Evolutionary conservation across 2,329 filamentous ascomycete species (phyloP).

Genomic region (Colletotrichum godetiae): DNA sequence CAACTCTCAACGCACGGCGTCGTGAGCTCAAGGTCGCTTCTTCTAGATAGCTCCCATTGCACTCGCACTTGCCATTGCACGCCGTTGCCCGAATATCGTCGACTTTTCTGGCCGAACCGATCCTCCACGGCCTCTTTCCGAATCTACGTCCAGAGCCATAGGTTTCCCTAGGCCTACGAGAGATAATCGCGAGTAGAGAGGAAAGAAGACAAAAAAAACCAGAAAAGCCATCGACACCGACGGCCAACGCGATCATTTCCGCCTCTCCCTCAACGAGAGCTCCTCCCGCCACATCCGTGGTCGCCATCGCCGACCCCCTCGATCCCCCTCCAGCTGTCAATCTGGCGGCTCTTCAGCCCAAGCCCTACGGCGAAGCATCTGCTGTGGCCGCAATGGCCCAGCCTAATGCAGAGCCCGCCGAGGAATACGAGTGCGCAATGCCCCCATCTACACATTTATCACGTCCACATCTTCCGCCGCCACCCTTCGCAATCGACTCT

Average conservation of each 20-base stretch:
- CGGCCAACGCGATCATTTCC: constrained; percentile 7
- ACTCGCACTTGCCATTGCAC: not conserved
- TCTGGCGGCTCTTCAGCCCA: constrained; percentile 72
- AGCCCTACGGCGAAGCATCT: constrained; percentile 71
- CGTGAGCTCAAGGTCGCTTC: not conserved
- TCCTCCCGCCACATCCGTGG: constrained; percentile 12
- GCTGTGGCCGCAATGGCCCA: constrained; percentile 78
- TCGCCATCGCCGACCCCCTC: constrained; percentile 31
- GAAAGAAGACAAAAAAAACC: not conserved
- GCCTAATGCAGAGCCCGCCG: constrained; percentile 71
- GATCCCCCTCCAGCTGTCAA: constrained; percentile 54
- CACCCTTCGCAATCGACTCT: not conserved
- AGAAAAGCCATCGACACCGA: constrained; percentile 15
- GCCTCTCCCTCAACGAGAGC: constrained; percentile 20
- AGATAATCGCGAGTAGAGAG: not conserved
- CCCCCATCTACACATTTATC: constrained; percentile 8
- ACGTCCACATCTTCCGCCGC: not conserved
- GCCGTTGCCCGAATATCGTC: not conserved
- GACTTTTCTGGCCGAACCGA: not conserved
- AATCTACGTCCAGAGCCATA: constrained; percentile 7
- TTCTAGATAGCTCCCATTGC: not conserved
- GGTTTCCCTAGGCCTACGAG: not conserved
- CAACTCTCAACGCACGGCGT: constrained; percentile 6
- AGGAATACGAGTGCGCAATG: constrained; percentile 72
- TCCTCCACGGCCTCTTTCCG: not conserved